A percentile compares a stretch with the other conserved stretches of the same genome.
Conservation (phyloP, 2,329 filamentous ascomycete genomes). For the Raffaelea albimanens region DNA sequence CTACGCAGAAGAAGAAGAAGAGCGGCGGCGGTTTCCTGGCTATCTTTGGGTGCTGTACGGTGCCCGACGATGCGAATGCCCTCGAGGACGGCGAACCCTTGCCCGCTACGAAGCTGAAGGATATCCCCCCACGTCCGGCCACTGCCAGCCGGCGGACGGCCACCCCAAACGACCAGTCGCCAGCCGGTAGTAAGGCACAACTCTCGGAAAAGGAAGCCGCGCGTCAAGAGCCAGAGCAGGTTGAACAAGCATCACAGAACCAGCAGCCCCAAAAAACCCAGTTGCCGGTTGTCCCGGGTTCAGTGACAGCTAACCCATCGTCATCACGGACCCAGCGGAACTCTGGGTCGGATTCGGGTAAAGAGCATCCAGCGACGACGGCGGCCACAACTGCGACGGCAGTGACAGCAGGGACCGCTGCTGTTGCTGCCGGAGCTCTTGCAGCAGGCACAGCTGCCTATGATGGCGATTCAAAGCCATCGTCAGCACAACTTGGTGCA, state of each 20-base stretch:
- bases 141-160: slow-evolving; percentile 45
- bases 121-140: slow-evolving; percentile 42
- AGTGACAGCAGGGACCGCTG: slow-evolving; percentile 15
- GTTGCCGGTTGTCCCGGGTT: slow-evolving; percentile 4
- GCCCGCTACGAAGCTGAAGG: slow-evolving; percentile 45
- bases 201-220: slow-evolving; percentile 40
- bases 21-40: slow-evolving; percentile 43
- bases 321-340: slow-evolving; percentile 31
- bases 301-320: slow-evolving; percentile 20
- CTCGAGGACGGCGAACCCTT: slow-evolving; percentile 45
- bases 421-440: background rate
- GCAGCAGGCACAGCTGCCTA: too few relatives aligned
- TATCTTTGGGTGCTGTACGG: slow-evolving; percentile 58
- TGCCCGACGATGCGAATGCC: slow-evolving; percentile 48
- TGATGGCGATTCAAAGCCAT: too few relatives aligned
- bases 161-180: slow-evolving; percentile 41
- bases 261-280: too few relatives aligned
- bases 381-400: slow-evolving; percentile 10
- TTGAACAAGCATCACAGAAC: slow-evolving; percentile 5
- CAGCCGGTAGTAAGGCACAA: slow-evolving; percentile 27
- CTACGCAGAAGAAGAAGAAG: slow-evolving; percentile 31
- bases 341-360: slow-evolving; percentile 32
- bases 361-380: slow-evolving; percentile 29
- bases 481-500: slow-evolving; percentile 16
- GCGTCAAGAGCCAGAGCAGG: slow-evolving; percentile 10